Evolutionary conservation across 1,284 basidiomycete species (phyloP).

Genomic region (Cryptococcus sp.): DNA sequence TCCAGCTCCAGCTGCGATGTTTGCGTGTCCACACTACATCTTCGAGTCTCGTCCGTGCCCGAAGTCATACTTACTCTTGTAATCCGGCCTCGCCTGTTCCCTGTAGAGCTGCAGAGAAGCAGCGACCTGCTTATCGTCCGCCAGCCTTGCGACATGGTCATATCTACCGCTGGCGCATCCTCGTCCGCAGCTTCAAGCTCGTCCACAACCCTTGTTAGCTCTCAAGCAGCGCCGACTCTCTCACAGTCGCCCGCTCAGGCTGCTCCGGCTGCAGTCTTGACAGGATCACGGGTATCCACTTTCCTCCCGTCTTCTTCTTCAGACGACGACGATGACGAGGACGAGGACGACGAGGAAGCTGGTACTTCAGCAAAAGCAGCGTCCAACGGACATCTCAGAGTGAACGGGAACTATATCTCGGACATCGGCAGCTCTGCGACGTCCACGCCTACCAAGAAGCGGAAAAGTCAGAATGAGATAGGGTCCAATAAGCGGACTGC

Average conservation of each 20-base stretch:
- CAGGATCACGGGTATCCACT: constrained; percentile 12
- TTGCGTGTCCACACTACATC: too few species aligned
- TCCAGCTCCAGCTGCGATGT: too few species aligned
- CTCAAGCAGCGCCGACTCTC: neutral
- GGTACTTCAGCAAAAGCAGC: too few species aligned
- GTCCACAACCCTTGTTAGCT: neutral
- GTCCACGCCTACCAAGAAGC: constrained; percentile 1
- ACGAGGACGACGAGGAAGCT: neutral
- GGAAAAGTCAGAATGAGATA: neutral
- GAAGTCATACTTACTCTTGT: too few species aligned
- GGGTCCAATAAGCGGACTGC: neutral
- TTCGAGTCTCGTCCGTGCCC: too few species aligned
- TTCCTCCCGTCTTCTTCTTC: constrained; percentile 26
- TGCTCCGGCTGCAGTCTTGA: neutral
- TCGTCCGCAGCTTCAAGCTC: neutral
- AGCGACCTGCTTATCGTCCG: too few species aligned
- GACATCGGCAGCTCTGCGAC: neutral
- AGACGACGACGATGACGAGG: constrained; percentile 5
- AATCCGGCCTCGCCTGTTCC: too few species aligned
- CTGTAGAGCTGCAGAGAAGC: too few species aligned
- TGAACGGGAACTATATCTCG: neutral
- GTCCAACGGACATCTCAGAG: neutral
- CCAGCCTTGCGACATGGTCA: too few species aligned
- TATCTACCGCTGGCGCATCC: too few species aligned
- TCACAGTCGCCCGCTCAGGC: neutral